These are phyloP conservation scores for Debaryomyces maramus DNA, from an alignment of 805 yeast genomes.

Conservation along the genomic window DNA sequence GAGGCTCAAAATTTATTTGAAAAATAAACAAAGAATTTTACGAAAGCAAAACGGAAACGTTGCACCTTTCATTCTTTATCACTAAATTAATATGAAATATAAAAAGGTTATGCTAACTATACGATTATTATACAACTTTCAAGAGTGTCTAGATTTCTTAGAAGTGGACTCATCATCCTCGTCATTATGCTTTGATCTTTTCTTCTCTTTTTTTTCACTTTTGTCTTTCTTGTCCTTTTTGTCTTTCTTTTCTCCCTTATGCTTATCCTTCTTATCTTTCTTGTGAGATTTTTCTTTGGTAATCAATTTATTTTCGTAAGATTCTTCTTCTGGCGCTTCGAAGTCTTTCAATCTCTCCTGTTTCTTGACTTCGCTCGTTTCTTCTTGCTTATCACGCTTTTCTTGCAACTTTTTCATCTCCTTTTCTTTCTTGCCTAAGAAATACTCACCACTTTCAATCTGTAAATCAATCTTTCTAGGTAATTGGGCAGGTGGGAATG, in stretches of 20 bases:
- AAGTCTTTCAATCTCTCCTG: constrained; percentile 74
- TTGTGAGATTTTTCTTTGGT: constrained; percentile 16
- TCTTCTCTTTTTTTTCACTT: constrained; percentile 27
- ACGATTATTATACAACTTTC: not conserved
- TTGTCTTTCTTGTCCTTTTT: constrained; percentile 28
- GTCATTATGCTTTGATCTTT: constrained; percentile 9
- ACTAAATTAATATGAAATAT: too few relatives aligned
- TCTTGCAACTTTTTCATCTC: constrained; percentile 67
- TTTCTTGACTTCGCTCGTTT: constrained; percentile 61
- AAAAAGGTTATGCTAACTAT: not conserved
- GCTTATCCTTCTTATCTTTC: constrained; percentile 28
- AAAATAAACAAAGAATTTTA: not conserved
- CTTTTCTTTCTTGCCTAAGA: constrained; percentile 85
- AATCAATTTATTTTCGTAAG: constrained; percentile 44
- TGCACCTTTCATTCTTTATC: too few relatives aligned
- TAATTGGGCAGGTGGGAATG: constrained; percentile 97
- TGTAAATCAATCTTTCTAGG: constrained; percentile 97
- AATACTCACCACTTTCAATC: constrained; percentile 98
- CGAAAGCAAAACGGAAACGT: not conserved
- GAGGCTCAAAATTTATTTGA: not conserved
- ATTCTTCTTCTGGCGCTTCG: constrained; percentile 81
- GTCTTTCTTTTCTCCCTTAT: constrained; percentile 26
- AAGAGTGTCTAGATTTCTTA: not conserved
- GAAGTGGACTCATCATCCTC: constrained; percentile 12
- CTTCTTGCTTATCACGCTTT: constrained; percentile 77